phyloP scores from a whole-genome alignment of 1,284 basidiomycete species.

The Ganoderma resinaceum region DNA sequence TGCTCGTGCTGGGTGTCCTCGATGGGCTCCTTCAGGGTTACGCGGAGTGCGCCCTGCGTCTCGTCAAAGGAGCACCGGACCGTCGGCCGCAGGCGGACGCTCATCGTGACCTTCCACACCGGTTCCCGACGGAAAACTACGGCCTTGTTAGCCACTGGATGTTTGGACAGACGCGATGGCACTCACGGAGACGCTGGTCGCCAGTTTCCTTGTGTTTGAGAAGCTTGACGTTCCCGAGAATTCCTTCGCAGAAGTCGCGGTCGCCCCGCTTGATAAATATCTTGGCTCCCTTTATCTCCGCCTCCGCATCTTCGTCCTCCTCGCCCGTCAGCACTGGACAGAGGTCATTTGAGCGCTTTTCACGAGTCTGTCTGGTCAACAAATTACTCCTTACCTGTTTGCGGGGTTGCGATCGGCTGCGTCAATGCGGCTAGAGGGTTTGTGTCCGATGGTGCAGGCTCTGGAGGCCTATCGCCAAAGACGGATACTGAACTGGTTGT shows the following conservation, averaged over 20 bases:
- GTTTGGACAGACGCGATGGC: neutral
- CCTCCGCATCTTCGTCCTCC: constrained; percentile 61
- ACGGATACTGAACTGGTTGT: neutral
- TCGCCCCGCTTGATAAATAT: constrained; percentile 66
- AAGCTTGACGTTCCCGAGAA: constrained; percentile 66
- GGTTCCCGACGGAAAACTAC: constrained; percentile 73
- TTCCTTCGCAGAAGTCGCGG: constrained; percentile 63
- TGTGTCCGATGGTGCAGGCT: neutral
- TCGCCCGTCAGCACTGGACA: constrained; percentile 56
- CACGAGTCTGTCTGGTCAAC: too few relatives aligned
- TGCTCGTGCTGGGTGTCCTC: constrained; percentile 34
- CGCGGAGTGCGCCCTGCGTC: constrained; percentile 59
- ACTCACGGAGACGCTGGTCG: constrained; percentile 55
- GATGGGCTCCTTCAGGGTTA: constrained; percentile 59
- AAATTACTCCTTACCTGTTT: constrained; percentile 26
- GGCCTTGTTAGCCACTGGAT: neutral
- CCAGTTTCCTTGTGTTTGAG: constrained; percentile 51
- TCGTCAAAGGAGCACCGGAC: constrained; percentile 64
- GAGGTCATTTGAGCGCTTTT: neutral
- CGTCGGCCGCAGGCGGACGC: constrained; percentile 57
- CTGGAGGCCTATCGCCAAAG: neutral
- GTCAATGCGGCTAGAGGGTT: constrained; percentile 31
- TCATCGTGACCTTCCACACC: constrained; percentile 72
- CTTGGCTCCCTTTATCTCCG: constrained; percentile 65
- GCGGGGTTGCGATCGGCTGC: constrained; percentile 21